Conservation (phyloP, 1,284 basidiomycete species). For the Sanghuangporus baumii region DNA sequence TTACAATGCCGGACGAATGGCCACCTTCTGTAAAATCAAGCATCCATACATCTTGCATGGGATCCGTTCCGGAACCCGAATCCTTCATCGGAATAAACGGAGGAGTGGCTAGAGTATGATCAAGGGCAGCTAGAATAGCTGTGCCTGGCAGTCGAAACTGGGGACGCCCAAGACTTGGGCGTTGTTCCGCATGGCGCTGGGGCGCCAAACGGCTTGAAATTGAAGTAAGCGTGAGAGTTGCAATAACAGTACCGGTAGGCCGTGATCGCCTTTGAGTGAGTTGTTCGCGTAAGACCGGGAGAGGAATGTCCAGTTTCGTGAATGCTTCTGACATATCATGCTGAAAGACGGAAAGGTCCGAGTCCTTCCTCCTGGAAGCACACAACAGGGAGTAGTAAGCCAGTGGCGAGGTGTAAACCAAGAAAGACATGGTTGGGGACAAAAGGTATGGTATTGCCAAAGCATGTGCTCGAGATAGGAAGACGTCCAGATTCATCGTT, state of each 20-base stretch:
- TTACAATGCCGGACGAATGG: slow-evolving; percentile 49
- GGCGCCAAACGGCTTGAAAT: slow-evolving; percentile 17
- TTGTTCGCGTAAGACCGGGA: slow-evolving; percentile 39
- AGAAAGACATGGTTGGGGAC: slow-evolving; percentile 63
- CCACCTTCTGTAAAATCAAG: slow-evolving; percentile 65
- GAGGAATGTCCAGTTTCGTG: slow-evolving; percentile 46
- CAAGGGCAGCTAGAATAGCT: slow-evolving; percentile 8
- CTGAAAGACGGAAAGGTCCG: neutral
- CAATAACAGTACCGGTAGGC: slow-evolving; percentile 46
- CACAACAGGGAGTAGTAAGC: slow-evolving; percentile 59
- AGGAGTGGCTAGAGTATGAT: slow-evolving; percentile 4
- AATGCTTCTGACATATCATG: slow-evolving; percentile 20
- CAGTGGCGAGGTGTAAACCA: slow-evolving; percentile 60
- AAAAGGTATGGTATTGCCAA: slow-evolving; percentile 64
- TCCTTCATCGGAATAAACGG: slow-evolving; percentile 35
- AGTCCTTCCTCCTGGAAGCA: slow-evolving; percentile 21
- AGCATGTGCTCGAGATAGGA: slow-evolving; percentile 54
- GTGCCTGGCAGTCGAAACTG: slow-evolving; percentile 22
- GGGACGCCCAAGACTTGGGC: slow-evolving; percentile 15
- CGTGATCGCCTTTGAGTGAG: slow-evolving; percentile 33
- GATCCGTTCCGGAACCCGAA: slow-evolving; percentile 20
- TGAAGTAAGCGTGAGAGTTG: slow-evolving; percentile 48
- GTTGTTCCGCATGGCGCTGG: slow-evolving; percentile 21
- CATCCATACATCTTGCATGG: slow-evolving; percentile 46
- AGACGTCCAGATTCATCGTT: slow-evolving; percentile 57